Conservation (phyloP, 2,329 filamentous ascomycete species). For the Polychaeton citri region DNA sequence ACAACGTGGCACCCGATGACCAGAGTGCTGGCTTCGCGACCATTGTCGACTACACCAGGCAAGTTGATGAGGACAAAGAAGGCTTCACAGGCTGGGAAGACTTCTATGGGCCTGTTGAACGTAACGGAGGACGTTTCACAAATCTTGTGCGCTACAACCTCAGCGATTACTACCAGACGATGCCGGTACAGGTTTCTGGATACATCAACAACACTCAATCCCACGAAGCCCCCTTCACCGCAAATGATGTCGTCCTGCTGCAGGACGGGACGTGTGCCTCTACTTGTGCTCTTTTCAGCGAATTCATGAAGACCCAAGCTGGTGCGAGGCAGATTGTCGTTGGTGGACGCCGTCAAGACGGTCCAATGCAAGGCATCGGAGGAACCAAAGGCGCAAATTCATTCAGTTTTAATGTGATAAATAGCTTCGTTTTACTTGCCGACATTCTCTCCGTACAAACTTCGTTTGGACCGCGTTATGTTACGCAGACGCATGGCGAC, state of each 20-base stretch:
- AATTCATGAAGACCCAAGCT: slow-evolving; percentile 28
- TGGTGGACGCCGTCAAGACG: slow-evolving; percentile 24
- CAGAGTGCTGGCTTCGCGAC: no score
- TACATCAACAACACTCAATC: slow-evolving; percentile 17
- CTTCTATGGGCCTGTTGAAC: slow-evolving; percentile 20
- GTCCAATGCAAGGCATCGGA: slow-evolving; percentile 29
- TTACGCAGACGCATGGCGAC: neutral
- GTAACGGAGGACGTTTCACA: slow-evolving; percentile 23
- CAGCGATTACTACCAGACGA: slow-evolving; percentile 1
- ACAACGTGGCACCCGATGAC: neutral
- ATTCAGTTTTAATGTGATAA: no score
- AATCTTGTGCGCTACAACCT: slow-evolving; percentile 23
- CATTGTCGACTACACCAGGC: slow-evolving; percentile 19
- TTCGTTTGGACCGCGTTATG: neutral
- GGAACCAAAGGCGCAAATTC: slow-evolving; percentile 28
- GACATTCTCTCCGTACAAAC: neutral
- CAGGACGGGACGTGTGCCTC: slow-evolving; percentile 30
- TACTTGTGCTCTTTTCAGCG: slow-evolving; percentile 28
- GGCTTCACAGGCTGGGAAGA: slow-evolving; percentile 21
- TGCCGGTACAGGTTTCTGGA: slow-evolving; percentile 17
- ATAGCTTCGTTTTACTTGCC: slow-evolving; percentile 4
- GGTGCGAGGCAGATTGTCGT: slow-evolving; percentile 24
- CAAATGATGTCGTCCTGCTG: slow-evolving; percentile 27
- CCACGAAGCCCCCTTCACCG: slow-evolving; percentile 23
- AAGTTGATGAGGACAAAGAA: slow-evolving; percentile 13